Evolutionary conservation across 768 basidiomycete genomes (phyloP).

Genomic region (Tylopilus intermedius): DNA sequence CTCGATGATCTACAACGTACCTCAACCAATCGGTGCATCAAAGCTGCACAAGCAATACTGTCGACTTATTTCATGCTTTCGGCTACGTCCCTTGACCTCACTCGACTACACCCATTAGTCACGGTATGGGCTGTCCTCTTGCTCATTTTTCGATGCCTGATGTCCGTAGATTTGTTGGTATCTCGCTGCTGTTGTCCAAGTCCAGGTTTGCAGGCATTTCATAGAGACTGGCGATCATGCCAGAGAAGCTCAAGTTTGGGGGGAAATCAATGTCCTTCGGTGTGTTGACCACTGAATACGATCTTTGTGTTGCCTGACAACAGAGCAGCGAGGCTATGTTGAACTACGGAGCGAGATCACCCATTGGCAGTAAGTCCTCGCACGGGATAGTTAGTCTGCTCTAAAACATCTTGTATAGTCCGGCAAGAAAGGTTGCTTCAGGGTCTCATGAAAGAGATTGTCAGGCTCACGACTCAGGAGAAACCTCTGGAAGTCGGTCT

Average conservation of each 20-base stretch:
- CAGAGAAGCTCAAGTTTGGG: conserved; percentile 76
- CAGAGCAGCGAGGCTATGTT: conserved; percentile 71
- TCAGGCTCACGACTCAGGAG: conserved; percentile 75
- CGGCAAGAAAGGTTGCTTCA: conserved; percentile 81
- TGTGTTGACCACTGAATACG: conserved; percentile 27
- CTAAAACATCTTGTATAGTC: conserved; percentile 38
- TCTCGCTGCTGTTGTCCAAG: conserved; percentile 80
- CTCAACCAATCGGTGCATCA: conserved; percentile 68
- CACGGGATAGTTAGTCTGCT: not conserved
- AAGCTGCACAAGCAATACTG: conserved; percentile 71
- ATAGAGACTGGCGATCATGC: conserved; percentile 76
- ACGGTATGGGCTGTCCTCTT: conserved; percentile 47
- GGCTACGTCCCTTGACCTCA: conserved; percentile 79
- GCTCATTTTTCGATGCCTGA: conserved; percentile 10
- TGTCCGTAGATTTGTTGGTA: conserved; percentile 78
- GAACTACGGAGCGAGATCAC: conserved; percentile 72
- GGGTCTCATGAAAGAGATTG: conserved; percentile 80
- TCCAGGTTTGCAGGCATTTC: conserved; percentile 81
- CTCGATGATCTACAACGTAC: conserved; percentile 59
- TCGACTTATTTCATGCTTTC: conserved; percentile 71
- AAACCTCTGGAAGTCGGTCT: conserved; percentile 76
- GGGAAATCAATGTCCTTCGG: conserved; percentile 82
- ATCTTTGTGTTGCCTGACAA: conserved; percentile 6
- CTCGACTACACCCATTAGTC: conserved; percentile 75
- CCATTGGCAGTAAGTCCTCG: conserved; percentile 67